Evolutionary conservation across 768 basidiomycete species (phyloP), one percentile per base, ranked within the genome.

Genomic region (Kwoniella sp.): DNA sequence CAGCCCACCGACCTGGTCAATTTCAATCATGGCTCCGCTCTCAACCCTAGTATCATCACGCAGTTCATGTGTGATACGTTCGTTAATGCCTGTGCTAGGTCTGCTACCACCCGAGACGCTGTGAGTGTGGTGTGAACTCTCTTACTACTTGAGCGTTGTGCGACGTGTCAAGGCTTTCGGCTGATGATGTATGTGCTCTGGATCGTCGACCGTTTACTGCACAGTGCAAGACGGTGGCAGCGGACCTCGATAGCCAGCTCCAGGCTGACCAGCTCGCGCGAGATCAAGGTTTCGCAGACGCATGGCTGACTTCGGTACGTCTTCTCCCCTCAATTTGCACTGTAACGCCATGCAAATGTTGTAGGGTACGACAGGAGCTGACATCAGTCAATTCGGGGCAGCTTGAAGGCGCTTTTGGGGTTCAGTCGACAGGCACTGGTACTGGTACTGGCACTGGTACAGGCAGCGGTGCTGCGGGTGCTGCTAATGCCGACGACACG

Each of bases 51-150:
- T 12, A 71, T 75, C 57, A 66, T 71, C 58, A 45, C 66, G n/a
- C 56, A 66, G 37, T 66, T 63, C 55, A 71, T 71, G 72, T 76
- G 74, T 55, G 69, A 73, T 55, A 73, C 70, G 9, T 73, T 76
- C 37, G 74, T 73, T 34, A 76, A 76, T 51, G 70, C 68, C 15
- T 76, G 74, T 59, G 74, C 64, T 5, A 67, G 65, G 30, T 66
- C 68, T 1, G 68, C 63, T 28, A 62, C 70, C 29, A 73, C 72
- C 15, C 58, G 69, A 28, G 65, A 70, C 59, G 59, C 63, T 29
- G 48, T 55, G 53, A 55, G 53, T 55, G 22, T 15, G 20, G 55
- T n/a, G 15, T 29, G 15, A 22, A 29, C 20, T 22, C 25, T 13
- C 45, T 29, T 9, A 51, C 25, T n/a, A n/a, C n/a, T n/a, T n/a